Evolutionary conservation across 108 stramenopile species (phyloP).

Genomic region (Fistulifera pelliculosa): DNA sequence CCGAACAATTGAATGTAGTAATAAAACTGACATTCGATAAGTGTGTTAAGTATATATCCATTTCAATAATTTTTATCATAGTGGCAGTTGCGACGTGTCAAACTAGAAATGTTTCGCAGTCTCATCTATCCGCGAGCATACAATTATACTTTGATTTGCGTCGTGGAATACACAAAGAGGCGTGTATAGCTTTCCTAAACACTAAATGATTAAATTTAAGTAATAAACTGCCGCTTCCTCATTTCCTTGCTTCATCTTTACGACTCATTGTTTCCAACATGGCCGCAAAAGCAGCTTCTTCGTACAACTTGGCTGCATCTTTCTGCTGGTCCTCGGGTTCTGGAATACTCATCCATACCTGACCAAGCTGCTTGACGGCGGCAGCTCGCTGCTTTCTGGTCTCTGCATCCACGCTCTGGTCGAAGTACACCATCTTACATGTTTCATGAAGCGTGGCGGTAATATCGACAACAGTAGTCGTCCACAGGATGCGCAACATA

Average conservation of each 20-base stretch:
- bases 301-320: slow-evolving; percentile 47
- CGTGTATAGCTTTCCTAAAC: too few relatives aligned
- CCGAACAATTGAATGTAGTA: too few relatives aligned
- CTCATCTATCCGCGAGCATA: too few relatives aligned
- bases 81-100: too few relatives aligned
- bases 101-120: too few relatives aligned
- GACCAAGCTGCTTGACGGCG: slow-evolving; percentile 45
- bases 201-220: too few relatives aligned
- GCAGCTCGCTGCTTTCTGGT: slow-evolving; percentile 43
- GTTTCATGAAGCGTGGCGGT: slow-evolving; percentile 62
- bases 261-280: slow-evolving; percentile 74
- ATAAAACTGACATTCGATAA: too few relatives aligned
- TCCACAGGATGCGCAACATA: slow-evolving; percentile 61
- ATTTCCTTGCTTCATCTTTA: slow-evolving; percentile 44
- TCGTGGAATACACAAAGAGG: too few relatives aligned
- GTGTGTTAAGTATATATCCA: too few relatives aligned
- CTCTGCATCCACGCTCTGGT: slow-evolving; percentile 45
- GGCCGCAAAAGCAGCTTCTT: slow-evolving; percentile 73
- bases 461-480: slow-evolving; percentile 73
- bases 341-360: slow-evolving; percentile 47
- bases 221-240: neutral
- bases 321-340: slow-evolving; percentile 18
- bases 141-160: too few relatives aligned
- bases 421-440: slow-evolving; percentile 64
- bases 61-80: too few relatives aligned